Evolutionary conservation across 2,329 filamentous ascomycete species (phyloP).

Genomic region (Claviceps digitariae): DNA sequence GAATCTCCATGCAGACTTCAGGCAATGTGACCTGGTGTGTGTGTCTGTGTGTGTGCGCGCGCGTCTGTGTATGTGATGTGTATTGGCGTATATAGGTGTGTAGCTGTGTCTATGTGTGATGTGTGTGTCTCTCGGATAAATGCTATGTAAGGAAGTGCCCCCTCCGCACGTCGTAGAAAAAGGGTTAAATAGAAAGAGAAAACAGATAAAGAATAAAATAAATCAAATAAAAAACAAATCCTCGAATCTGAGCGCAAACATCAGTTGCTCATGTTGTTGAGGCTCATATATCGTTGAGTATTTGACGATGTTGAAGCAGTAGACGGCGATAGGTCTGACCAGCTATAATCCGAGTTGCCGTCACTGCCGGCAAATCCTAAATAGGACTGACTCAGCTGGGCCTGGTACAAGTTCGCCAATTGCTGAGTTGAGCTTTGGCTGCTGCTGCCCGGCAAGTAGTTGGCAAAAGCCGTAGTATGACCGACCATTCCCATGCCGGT

Average conservation of each 20-base stretch:
- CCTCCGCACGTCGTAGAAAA: too few species aligned
- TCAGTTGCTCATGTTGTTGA: constrained; percentile 9
- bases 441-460: constrained; percentile 29
- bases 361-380: constrained; percentile 24
- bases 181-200: too few species aligned
- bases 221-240: too few species aligned
- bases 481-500: constrained; percentile 31
- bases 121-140: too few species aligned
- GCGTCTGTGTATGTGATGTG: too few species aligned
- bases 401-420: constrained; percentile 3
- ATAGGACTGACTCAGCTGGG: constrained; percentile 29
- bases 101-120: too few species aligned
- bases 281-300: constrained; percentile 12
- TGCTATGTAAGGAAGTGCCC: too few species aligned
- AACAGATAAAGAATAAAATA: too few species aligned
- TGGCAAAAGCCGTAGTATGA: constrained; percentile 27
- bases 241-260: neutral
- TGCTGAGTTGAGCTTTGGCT: constrained; percentile 26
- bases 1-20: too few species aligned
- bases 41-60: too few species aligned
- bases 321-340: constrained; percentile 30
- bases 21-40: too few species aligned
- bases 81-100: too few species aligned
- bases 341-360: constrained; percentile 32
- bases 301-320: constrained; percentile 19